These are phyloP conservation scores for Apiotrichum sp. DNA, from an alignment of 1,284 basidiomycete species.

Conservation along the genomic window DNA sequence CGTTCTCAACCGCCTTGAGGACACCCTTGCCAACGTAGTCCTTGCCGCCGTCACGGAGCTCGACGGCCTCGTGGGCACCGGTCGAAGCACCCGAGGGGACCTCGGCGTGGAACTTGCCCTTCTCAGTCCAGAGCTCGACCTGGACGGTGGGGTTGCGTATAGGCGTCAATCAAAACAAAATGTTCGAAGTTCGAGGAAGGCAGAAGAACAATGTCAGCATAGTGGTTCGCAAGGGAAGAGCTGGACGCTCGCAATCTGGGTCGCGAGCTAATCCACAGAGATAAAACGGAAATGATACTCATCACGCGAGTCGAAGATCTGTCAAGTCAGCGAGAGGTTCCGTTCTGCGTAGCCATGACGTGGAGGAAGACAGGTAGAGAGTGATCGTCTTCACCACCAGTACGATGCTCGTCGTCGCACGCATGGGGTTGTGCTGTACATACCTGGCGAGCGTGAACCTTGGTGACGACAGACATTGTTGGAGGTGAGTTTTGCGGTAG, in stretches of 20 bases:
- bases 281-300: constrained; percentile 22
- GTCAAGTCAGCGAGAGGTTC: constrained; percentile 12
- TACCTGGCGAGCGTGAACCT: constrained; percentile 82
- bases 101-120: constrained; percentile 85
- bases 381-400: too few species aligned
- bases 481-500: constrained; percentile 6
- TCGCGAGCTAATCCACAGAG: background rate
- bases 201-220: constrained; percentile 21
- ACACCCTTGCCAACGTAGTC: constrained; percentile 98
- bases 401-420: too few species aligned
- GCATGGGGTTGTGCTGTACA: background rate
- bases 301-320: constrained; percentile 97
- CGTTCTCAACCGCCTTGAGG: constrained; percentile 85
- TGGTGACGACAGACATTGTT: constrained; percentile 72
- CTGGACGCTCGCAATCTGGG: background rate
- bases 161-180: constrained; percentile 19
- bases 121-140: constrained; percentile 82
- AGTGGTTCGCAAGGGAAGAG: background rate
- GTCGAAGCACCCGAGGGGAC: constrained; percentile 99
- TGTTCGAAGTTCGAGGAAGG: background rate
- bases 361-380: background rate
- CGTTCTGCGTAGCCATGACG: background rate
- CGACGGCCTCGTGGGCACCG: constrained; percentile 96
- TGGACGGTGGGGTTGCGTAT: constrained; percentile 80
- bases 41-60: constrained; percentile 97